Conservation (phyloP, 139 green algal genomes). For the Nannochloris sp. region DNA sequence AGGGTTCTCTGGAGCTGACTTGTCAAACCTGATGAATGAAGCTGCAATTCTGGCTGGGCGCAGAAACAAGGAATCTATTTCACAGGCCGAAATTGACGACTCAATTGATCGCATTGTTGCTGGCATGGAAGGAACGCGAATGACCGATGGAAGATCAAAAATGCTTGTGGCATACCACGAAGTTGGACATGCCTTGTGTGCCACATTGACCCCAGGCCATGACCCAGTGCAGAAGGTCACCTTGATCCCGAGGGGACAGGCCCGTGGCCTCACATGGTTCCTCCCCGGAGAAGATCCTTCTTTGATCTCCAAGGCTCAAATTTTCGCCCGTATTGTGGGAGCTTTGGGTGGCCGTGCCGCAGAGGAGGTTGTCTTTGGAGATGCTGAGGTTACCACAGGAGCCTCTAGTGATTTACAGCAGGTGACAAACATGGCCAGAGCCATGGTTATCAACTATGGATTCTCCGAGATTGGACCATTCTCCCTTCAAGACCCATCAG, state of each 20-base stretch:
- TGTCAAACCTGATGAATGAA: constrained; percentile 99
- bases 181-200: constrained; percentile 96
- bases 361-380: constrained; percentile 96
- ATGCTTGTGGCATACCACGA: constrained; percentile 94
- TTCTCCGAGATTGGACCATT: constrained; percentile 97
- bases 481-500: constrained; percentile 78
- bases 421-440: constrained; percentile 78
- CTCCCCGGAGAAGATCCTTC: constrained; percentile 89
- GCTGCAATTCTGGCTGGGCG: constrained; percentile 93
- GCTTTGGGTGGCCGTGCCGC: constrained; percentile 91
- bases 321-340: constrained; percentile 94
- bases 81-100: constrained; percentile 88
- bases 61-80: constrained; percentile 65
- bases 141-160: constrained; percentile 97
- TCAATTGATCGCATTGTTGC: constrained; percentile 93
- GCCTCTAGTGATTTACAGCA: constrained; percentile 71
- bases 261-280: constrained; percentile 96
- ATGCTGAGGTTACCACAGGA: constrained; percentile 91
- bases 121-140: constrained; percentile 96
- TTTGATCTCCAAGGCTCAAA: constrained; percentile 94
- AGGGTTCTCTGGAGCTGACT: constrained; percentile 77
- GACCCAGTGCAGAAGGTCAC: constrained; percentile 99
- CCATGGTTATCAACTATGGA: constrained; percentile 99
- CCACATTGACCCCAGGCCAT: constrained; percentile 87
- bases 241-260: constrained; percentile 93